These are phyloP conservation scores for Vaccinium myrtillus DNA, from an alignment of 148 eudicot species.

Conservation along the genomic window DNA sequence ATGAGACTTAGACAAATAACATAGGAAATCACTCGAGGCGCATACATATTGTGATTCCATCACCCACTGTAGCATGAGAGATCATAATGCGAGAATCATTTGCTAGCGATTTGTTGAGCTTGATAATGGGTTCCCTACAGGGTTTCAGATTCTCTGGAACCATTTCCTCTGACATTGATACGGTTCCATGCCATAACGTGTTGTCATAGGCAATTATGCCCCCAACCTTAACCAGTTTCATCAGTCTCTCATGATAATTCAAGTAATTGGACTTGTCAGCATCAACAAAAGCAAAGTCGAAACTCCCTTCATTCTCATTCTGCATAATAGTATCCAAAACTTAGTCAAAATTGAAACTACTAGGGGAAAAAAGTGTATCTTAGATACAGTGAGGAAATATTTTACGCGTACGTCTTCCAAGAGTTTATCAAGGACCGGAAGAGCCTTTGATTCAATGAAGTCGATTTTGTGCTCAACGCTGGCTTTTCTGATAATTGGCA, in stretches of 20 bases:
- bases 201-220: conserved; percentile 53
- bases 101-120: conserved; percentile 5
- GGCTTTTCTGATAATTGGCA: conserved; percentile 50
- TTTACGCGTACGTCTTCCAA: conserved; percentile 31
- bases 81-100: conserved; percentile 13
- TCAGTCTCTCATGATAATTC: conserved; percentile 48
- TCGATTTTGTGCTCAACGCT: conserved; percentile 57
- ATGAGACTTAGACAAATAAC: not conserved
- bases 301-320: conserved; percentile 26
- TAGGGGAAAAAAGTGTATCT: too few species aligned
- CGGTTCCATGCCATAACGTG: conserved; percentile 45
- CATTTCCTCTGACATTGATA: conserved; percentile 18
- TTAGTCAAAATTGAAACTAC: not conserved
- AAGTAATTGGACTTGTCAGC: conserved; percentile 53
- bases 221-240: conserved; percentile 47
- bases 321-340: not conserved
- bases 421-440: conserved; percentile 39
- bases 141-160: not conserved
- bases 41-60: conserved; percentile 18
- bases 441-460: conserved; percentile 43
- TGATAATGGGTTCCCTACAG: not conserved
- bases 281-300: conserved; percentile 58
- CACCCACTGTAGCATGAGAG: conserved; percentile 10
- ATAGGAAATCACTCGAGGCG: conserved; percentile 9
- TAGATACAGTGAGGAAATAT: too few species aligned